A percentile compares a stretch with the other conserved stretches of the same genome.
Evolutionary conservation across 1,284 basidiomycete species (phyloP).

Genomic region (Cutaneotrichosporon curvatum): DNA sequence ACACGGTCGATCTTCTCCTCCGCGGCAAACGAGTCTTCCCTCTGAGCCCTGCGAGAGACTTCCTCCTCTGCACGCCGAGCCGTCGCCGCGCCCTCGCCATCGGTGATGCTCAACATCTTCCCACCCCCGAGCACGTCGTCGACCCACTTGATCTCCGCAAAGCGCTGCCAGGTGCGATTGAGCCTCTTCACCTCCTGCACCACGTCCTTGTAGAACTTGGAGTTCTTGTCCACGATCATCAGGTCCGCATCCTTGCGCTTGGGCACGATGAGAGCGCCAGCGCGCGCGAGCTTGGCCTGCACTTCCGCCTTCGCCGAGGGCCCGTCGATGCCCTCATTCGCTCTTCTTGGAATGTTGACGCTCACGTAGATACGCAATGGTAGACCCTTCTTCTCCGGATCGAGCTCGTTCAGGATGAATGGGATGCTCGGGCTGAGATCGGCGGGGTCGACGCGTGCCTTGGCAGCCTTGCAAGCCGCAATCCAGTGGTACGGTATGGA

Average conservation of each 20-base stretch:
- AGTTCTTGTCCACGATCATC: slow-evolving; percentile 29
- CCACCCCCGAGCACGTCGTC: slow-evolving; percentile 19
- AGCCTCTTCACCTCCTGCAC: slow-evolving; percentile 22
- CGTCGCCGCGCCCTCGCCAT: background rate
- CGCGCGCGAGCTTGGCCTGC: slow-evolving; percentile 2
- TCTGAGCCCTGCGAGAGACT: background rate
- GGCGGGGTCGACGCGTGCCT: slow-evolving; percentile 9
- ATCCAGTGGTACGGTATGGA: slow-evolving; percentile 35
- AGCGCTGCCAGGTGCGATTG: slow-evolving; percentile 25
- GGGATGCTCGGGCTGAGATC: slow-evolving; percentile 15
- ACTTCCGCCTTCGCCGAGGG: slow-evolving; percentile 12
- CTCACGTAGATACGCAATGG: slow-evolving; percentile 34
- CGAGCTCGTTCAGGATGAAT: slow-evolving; percentile 12
- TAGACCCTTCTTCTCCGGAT: slow-evolving; percentile 1
- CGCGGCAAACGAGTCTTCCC: slow-evolving; percentile 19
- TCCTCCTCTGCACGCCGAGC: background rate
- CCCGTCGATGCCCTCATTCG: slow-evolving; percentile 9
- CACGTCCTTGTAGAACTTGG: slow-evolving; percentile 24
- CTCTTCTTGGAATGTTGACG: slow-evolving; percentile 28
- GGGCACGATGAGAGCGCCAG: slow-evolving; percentile 26
- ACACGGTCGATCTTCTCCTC: slow-evolving; percentile 14
- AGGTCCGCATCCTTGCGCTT: slow-evolving; percentile 32
- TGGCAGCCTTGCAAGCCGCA: slow-evolving; percentile 11
- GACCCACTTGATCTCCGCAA: slow-evolving; percentile 39
- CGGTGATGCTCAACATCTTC: slow-evolving; percentile 11